Evolutionary conservation across 2,329 filamentous ascomycete genomes (phyloP).

Genomic region (Drechslerella stenobrocha): DNA sequence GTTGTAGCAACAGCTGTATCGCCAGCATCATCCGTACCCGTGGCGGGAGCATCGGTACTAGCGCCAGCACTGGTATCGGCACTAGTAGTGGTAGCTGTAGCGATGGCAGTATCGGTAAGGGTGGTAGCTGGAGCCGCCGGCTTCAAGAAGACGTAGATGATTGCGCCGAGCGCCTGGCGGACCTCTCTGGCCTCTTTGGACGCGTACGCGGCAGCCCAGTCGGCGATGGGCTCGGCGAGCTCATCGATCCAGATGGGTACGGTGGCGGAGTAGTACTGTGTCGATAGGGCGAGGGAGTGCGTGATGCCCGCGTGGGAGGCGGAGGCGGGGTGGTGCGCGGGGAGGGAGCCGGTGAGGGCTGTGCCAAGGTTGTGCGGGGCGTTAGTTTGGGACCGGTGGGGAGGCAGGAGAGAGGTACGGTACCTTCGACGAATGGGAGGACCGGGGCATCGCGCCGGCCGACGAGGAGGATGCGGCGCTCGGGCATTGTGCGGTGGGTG

Average conservation of each 20-base stretch:
- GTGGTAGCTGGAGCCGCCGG: conserved; percentile 46
- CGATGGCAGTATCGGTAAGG: conserved; percentile 1
- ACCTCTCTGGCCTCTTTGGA: conserved; percentile 67
- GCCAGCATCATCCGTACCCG: too few relatives aligned
- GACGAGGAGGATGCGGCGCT: conserved; percentile 52
- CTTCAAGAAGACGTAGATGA: conserved; percentile 61
- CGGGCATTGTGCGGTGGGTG: conserved; percentile 38
- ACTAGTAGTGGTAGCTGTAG: conserved; percentile 25
- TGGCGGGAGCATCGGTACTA: too few relatives aligned
- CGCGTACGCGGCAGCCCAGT: conserved; percentile 65
- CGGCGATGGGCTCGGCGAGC: conserved; percentile 53
- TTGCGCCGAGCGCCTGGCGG: conserved; percentile 64
- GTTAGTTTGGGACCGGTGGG: neutral
- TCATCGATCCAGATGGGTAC: conserved; percentile 71
- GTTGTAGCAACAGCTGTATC: too few relatives aligned
- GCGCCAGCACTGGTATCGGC: too few relatives aligned
- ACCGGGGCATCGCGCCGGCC: conserved; percentile 50
- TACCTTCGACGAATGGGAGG: conserved; percentile 51
- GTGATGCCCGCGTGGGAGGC: conserved; percentile 64
- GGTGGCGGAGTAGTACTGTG: conserved; percentile 65
- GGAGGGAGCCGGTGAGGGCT: conserved; percentile 51
- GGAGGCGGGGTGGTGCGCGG: conserved; percentile 51
- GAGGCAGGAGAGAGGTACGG: neutral
- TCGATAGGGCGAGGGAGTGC: conserved; percentile 63
- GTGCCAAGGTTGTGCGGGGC: neutral